A percentile compares a stretch with the other conserved stretches of the same genome.
These are phyloP conservation scores for Ogataea minuta DNA, from an alignment of 805 yeast genomes.

Conservation along the genomic window DNA sequence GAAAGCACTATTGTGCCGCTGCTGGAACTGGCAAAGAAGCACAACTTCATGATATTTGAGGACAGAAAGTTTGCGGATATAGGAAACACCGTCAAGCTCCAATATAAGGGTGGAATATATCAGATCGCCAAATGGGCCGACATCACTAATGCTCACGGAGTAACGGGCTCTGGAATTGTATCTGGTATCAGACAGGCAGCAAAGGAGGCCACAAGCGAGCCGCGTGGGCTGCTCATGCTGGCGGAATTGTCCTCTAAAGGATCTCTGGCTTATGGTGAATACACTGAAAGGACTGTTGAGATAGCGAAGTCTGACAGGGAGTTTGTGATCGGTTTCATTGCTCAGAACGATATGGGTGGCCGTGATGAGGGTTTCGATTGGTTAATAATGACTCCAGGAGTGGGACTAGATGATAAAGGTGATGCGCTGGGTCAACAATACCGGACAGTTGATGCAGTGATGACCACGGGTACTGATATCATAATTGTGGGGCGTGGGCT, in stretches of 20 bases:
- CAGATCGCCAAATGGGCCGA: slow-evolving; percentile 93
- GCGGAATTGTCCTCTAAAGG: slow-evolving; percentile 96
- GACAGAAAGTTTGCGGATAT: slow-evolving; percentile 98
- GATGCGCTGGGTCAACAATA: slow-evolving; percentile 96
- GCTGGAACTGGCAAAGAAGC: slow-evolving; percentile 68
- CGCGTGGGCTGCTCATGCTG: slow-evolving; percentile 88
- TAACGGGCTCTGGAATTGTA: slow-evolving; percentile 93
- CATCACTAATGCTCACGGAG: slow-evolving; percentile 96
- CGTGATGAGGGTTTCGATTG: slow-evolving; percentile 86
- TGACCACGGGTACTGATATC: slow-evolving; percentile 84
- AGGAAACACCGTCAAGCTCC: slow-evolving; percentile 95
- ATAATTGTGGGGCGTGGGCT: slow-evolving; percentile 98
- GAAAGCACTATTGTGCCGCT: slow-evolving; percentile 79
- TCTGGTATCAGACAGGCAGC: slow-evolving; percentile 83
- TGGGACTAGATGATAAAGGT: slow-evolving; percentile 94
- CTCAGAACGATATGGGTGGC: slow-evolving; percentile 86
- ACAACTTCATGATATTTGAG: slow-evolving; percentile 89
- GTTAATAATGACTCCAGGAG: slow-evolving; percentile 98
- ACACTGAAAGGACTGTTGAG: slow-evolving; percentile 83
- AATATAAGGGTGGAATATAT: slow-evolving; percentile 87
- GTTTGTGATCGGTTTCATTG: slow-evolving; percentile 95
- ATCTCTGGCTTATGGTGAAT: slow-evolving; percentile 87
- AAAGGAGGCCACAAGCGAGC: slow-evolving; percentile 65
- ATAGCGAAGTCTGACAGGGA: slow-evolving; percentile 80
- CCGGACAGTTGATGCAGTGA: slow-evolving; percentile 84